phyloP scores from a whole-genome alignment of 371 early-diverging fungal genomes.

The Coemansia sp. region DNA sequence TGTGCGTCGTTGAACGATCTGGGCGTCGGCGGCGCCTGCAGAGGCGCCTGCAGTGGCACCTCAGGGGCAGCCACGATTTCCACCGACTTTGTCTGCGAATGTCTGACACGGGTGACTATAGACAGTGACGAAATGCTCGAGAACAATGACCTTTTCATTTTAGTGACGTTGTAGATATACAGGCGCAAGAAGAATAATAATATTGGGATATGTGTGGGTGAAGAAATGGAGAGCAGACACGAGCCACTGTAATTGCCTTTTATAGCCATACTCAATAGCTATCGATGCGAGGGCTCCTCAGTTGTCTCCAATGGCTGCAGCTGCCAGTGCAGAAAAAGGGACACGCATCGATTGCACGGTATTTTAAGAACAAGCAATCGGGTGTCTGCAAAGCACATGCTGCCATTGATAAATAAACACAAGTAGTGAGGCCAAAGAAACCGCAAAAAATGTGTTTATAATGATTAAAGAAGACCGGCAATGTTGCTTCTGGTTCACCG shows the following conservation, averaged over 20 bases:
- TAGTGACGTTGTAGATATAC: neutral
- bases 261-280: slow-evolving; percentile 1
- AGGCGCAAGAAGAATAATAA: neutral
- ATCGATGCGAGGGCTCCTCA: neutral
- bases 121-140: slow-evolving; percentile 15
- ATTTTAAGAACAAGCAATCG: neutral
- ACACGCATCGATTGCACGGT: neutral
- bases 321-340: neutral
- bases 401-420: neutral
- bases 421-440: neutral
- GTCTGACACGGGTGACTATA: slow-evolving; percentile 13
- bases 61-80: slow-evolving; percentile 2
- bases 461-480: neutral
- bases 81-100: slow-evolving; percentile 4
- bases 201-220: neutral
- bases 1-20: slow-evolving; percentile 26
- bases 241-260: neutral
- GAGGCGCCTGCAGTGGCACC: neutral
- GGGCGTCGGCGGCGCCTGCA: slow-evolving; percentile 33
- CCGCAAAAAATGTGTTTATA: neutral
- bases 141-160: slow-evolving; percentile 2
- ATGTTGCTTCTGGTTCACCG: neutral
- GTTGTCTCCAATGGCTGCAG: neutral
- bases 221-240: neutral
- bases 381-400: neutral